phyloP scores from a whole-genome alignment of 768 basidiomycete genomes.

The Rhodotorula graminis region DNA sequence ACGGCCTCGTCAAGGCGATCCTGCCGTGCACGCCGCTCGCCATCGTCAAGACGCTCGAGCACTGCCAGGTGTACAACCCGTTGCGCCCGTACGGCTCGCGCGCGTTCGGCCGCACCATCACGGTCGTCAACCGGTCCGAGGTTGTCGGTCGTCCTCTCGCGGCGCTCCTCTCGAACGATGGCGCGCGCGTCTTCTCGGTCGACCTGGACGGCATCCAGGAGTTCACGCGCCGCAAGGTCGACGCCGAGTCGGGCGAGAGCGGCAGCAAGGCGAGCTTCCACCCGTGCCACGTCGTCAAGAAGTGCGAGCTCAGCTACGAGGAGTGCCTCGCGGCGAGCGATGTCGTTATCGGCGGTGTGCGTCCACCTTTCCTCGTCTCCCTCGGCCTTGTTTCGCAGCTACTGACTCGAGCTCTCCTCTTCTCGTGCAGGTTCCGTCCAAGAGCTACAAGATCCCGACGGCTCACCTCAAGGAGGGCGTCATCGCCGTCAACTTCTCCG shows the following conservation, averaged over 20 bases:
- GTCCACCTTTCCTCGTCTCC: neutral
- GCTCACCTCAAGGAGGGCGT: conserved; percentile 88
- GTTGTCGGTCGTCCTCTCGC: conserved; percentile 97
- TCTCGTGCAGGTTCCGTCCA: conserved; percentile 63
- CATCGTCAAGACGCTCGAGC: conserved; percentile 90
- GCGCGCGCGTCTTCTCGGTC: conserved; percentile 87
- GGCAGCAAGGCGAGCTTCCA: conserved; percentile 59
- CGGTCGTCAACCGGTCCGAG: conserved; percentile 96
- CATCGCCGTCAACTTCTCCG: conserved; percentile 83
- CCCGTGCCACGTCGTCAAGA: conserved; percentile 75
- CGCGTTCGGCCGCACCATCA: conserved; percentile 85
- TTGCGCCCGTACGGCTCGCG: conserved; percentile 90
- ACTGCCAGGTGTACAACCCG: conserved; percentile 85
- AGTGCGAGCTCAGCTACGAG: conserved; percentile 63
- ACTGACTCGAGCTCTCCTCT: too few relatives aligned
- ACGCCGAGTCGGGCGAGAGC: conserved; percentile 36
- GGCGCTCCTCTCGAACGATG: conserved; percentile 90
- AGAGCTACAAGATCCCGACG: conserved; percentile 82
- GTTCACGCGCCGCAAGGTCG: conserved; percentile 61
- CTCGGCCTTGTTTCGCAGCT: too few relatives aligned
- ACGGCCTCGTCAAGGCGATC: conserved; percentile 88
- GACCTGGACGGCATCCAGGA: conserved; percentile 97
- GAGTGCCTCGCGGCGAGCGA: conserved; percentile 81
- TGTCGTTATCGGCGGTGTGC: conserved; percentile 67
- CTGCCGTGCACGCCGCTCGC: conserved; percentile 96